Evolutionary conservation across 305 asterid species (phyloP), one percentile per base, ranked within the genome.

Genomic region (Salvia sclarea): DNA sequence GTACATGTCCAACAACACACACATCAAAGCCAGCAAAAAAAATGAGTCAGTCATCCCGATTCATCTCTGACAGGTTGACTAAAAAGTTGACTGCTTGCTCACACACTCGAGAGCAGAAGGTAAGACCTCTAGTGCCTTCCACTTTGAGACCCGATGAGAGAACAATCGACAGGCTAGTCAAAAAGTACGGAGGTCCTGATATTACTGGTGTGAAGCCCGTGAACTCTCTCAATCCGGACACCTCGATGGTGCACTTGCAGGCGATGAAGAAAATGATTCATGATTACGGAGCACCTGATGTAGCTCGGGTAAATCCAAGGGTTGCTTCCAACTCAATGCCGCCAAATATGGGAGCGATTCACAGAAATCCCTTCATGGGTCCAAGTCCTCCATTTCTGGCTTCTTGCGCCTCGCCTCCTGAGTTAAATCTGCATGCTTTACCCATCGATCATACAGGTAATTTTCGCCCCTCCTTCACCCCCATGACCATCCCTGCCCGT

Each of bases 91-190:
- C 59, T 38, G 60, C 57, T 40, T 58, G 4, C 66, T 22, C 55
- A 21, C 49, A 40, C 49, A 63, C 66, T 28, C 50, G 57, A 24
- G 40, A 30, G n/a, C 50, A 40, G 57, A 64, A 61, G 66, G 72
- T 65, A 20, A 38, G 35, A 59, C 64, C 75, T 66, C 52, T 25
- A 65, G 55, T 35, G 17, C 61, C 70, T 68, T 37, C 62, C 17
- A n/a, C 61, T 30, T 28, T 33, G 68, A 43, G 58, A 52, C 73
- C 73, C n/a, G 54, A 71, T 66, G 61, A 61, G 60, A 41, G 54
- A 49, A 56, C 41, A 20, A 35, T 57, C 38, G 44, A 37, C 43
- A 67, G 73, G 61, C 30, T 56, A 30, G 45, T 62, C 5, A 62
- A 38, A 33, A 22, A 56, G 49, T 57, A 67, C n/a, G 60, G 64